phyloP scores from a whole-genome alignment of 495 filamentous ascomycete genomes.

The Penicillium turbatum region DNA sequence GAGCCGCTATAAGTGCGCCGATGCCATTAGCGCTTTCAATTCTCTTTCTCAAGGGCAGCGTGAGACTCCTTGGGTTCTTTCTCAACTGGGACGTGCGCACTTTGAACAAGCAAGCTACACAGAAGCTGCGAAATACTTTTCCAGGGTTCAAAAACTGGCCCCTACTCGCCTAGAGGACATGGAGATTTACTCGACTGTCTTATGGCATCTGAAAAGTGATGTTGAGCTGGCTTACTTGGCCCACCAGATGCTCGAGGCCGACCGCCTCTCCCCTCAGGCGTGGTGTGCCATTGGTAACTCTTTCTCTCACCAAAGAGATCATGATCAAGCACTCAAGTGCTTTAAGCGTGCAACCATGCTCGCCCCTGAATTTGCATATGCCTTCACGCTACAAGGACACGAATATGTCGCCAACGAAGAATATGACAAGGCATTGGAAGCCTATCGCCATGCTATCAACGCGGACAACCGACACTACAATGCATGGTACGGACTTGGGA shows the following conservation, averaged over 20 bases:
- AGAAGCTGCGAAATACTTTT: slow-evolving; percentile 82
- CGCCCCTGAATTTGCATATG: slow-evolving; percentile 87
- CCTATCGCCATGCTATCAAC: slow-evolving; percentile 76
- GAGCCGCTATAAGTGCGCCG: slow-evolving; percentile 69
- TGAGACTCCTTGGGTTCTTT: slow-evolving; percentile 92
- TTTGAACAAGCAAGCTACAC: slow-evolving; percentile 82
- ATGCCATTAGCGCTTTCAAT: slow-evolving; percentile 68
- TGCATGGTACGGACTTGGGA: slow-evolving; percentile 92
- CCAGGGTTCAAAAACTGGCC: slow-evolving; percentile 65
- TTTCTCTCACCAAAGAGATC: slow-evolving; percentile 90
- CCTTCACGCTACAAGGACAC: slow-evolving; percentile 91
- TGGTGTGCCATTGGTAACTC: slow-evolving; percentile 96
- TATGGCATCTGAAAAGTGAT: slow-evolving; percentile 93
- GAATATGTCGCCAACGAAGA: slow-evolving; percentile 97
- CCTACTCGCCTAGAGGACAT: slow-evolving; percentile 84
- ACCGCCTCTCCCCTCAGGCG: slow-evolving; percentile 83
- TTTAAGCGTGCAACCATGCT: slow-evolving; percentile 93
- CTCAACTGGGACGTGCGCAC: slow-evolving; percentile 81
- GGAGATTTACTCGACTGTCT: slow-evolving; percentile 95
- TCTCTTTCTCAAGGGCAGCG: slow-evolving; percentile 68
- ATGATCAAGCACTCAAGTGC: slow-evolving; percentile 89
- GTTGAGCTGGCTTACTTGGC: slow-evolving; percentile 87
- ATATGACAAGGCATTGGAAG: slow-evolving; percentile 84
- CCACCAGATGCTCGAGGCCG: slow-evolving; percentile 79
- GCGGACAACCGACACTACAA: slow-evolving; percentile 92